Base-by-base conservation (phyloP, 352 stramenopile genomes). In the Phytophthora pisi region DNA sequence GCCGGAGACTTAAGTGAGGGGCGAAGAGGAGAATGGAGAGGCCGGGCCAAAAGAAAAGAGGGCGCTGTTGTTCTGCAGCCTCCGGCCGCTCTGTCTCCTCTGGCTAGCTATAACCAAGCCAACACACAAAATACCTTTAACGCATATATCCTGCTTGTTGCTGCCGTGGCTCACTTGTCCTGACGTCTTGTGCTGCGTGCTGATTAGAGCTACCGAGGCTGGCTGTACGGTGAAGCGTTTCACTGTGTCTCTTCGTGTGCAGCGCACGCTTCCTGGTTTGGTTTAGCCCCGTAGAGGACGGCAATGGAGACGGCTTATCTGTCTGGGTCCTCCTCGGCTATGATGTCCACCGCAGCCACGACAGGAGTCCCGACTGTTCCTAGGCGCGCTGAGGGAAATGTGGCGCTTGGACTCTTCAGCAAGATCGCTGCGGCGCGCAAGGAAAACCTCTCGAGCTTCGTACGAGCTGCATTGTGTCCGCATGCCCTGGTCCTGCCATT, bases 401-500 rank as follows among this genome's bases (percentile, higher is more conserved):
- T 91, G 40, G 70, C 85, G 38, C 68, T 93, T 7, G 80, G 81
- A 1, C 72, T 91, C 55, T 90, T 91, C 66, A 89, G 81, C 59
- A 93, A 93, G 70, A 90, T 93, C 56, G 80, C 81, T 50, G 81
- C 83, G 16, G 79, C 74, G 34, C 81, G 81, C 51, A 93, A 89
- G 68, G 81, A 91, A 55, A 88, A 88, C 57, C 74, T 91, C 13
- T 79, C 74, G 43, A 54, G 60, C 18, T 86, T 81, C 59, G 78
- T 89, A 74, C 8, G 72, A 64, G 23, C 51, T 57, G 28, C 4
- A 26, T 15, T 15, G 6, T 50, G 42, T 11, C 36, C 5, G 5
- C 42, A 38, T 49, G 2, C n/a, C 7, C 26, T 46, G 11, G 16
- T 26, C 13, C 9, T 34, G 36, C 26, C 1, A 5, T 31, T 57